Base-by-base conservation (phyloP, 1,139 yeast genomes). In the Hyphopichia khmerensis region DNA sequence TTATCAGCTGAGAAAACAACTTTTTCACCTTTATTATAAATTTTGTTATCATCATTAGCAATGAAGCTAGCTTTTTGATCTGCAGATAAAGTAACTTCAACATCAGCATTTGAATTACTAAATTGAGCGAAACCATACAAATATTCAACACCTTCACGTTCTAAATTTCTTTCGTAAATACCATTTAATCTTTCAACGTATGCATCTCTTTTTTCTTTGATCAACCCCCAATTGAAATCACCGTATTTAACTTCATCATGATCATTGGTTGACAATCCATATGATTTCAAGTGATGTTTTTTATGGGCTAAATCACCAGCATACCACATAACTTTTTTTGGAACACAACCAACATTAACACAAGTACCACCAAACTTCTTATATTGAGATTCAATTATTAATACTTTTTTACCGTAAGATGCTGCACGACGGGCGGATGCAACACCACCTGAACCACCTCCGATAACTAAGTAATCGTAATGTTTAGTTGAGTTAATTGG, bases 381-480 rank as follows among this genome's bases (percentile, higher is more conserved):
- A 46, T 72, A 82, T 45, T 82, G 80, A 33, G 88, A 81, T 65
- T 93, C 99, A 45, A 93, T 76, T 33, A 93, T 61, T 48, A 91
- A 73, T 1, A 95, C 86, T 53, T 89, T 88, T 27, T 95, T 96
- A 23, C 99, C 99, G 55, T 90, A 82, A 38, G 84, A 80, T 40
- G 98, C 96, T 11, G 99, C 99, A 56, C 98, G 82, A 64, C 99
- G 83, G 17, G 97, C 96, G 19, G 96, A 85, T 16, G 99, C 97
- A 38, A 93, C 97, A 52, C 99, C 99, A 41, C 98, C 99, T 33
- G 97, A 89, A n/a, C 99, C 99, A 48, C 99, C 99, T 39, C 99
- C 99, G 55, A 93, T 93, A 47, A 93, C 99, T 43, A 93, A 74
- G 62, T 88, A 93, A 57, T 91, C 90, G 72, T 83, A 93, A 60